Conservation (phyloP, 352 stramenopile species). For the Thalassiosira delicatula region DNA sequence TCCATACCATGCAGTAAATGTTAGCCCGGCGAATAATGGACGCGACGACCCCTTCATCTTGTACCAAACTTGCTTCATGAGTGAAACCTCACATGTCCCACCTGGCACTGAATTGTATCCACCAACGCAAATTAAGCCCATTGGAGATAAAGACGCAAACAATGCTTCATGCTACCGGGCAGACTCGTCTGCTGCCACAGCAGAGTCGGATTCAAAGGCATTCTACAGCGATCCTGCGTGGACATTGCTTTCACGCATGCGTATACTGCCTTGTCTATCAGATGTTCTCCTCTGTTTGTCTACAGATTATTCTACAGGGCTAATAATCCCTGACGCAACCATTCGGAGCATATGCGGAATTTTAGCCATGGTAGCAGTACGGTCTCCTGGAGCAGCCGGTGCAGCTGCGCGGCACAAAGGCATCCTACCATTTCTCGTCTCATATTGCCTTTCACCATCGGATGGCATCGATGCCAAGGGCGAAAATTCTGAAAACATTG, state of each 20-base stretch:
- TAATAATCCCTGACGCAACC: conserved; percentile 53
- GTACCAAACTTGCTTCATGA: conserved; percentile 74
- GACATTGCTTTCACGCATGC: conserved; percentile 84
- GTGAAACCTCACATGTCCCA: conserved; percentile 76
- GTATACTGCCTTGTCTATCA: conserved; percentile 78
- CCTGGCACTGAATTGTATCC: conserved; percentile 59
- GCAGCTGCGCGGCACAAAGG: conserved; percentile 77
- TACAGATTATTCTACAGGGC: conserved; percentile 34
- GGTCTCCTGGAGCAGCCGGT: conserved; percentile 77
- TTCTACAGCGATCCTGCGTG: conserved; percentile 83
- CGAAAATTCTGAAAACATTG: conserved; percentile 19
- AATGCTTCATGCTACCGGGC: conserved; percentile 71
- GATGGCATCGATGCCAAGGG: conserved; percentile 1
- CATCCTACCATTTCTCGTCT: conserved; percentile 67
- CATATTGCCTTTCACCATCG: conserved; percentile 53
- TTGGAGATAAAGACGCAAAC: conserved; percentile 41
- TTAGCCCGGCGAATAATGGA: conserved; percentile 25
- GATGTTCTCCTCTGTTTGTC: conserved; percentile 65
- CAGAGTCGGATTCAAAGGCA: conserved; percentile 72
- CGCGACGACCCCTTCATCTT: conserved; percentile 47
- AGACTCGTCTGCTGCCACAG: conserved; percentile 75
- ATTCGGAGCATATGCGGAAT: conserved; percentile 76
- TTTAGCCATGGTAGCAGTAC: conserved; percentile 72
- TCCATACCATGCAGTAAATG: conserved; percentile 71
- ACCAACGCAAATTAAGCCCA: conserved; percentile 60